Base-by-base conservation (phyloP, 139 green algal genomes). In the Chlorella sorokiniana region DNA sequence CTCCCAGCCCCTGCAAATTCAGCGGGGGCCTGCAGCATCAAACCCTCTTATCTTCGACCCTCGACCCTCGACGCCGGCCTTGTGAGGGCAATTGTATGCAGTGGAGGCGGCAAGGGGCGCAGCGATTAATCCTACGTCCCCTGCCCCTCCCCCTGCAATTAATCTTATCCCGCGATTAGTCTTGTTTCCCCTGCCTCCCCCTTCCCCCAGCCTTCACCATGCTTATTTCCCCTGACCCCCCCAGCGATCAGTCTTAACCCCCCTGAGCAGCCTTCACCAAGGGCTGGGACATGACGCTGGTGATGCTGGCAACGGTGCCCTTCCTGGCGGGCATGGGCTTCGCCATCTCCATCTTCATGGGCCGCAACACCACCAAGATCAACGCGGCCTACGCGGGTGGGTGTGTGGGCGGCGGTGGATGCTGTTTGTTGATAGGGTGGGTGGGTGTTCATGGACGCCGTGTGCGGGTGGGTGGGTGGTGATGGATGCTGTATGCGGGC, bases 231-330 rank as follows among this genome's bases (percentile, higher is more conserved):
- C n/a, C n/a, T n/a, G n/a, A n/a, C n/a, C n/a, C n/a, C n/a, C n/a
- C n/a, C n/a, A n/a, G n/a, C n/a, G n/a, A n/a, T n/a, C n/a, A n/a
- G n/a, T n/a, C n/a, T n/a, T n/a, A n/a, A n/a, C 63, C 3, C 31
- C 1, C 37, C 31, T 51, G n/a, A n/a, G 59, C 77, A 86, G 89
- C 89, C 35, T 92, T 96, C 71, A 80, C 85, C 20, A 88, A 89
- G 29, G 85, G 84, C 41, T 94, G 89, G 94, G 83, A 92, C 69
- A 91, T 98, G 86, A 94, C 95, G 22, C 87, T 98, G 23, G 95
- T 98, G 29, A 89, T 96, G 76, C 71, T 96, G 29, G 88, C 91
- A 3, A 52, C 84, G 9, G 69, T 91, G 40, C 94, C 94, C 1
- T 62, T 96, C 25, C 74, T 95, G 40, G 93, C 86, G 0, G 70